A percentile compares a stretch with the other conserved stretches of the same genome.
Evolutionary conservation across 169 alveolate genomes (phyloP).

Genomic region (Plasmodium knowlesi): DNA sequence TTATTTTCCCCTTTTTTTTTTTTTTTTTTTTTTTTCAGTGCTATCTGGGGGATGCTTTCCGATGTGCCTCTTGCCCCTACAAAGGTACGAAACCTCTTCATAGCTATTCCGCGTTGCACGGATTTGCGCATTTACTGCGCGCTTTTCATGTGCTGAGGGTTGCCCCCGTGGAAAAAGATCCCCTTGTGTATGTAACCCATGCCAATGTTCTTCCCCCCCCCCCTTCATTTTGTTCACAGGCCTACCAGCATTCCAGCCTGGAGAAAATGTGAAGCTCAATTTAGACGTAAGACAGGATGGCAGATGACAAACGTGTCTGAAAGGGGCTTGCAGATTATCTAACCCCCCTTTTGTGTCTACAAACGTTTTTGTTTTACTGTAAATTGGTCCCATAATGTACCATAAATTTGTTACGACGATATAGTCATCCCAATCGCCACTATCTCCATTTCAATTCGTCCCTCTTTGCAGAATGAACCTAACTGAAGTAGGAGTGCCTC

Average conservation of each 20-base stretch:
- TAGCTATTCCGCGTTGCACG: background rate
- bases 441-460: background rate
- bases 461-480: background rate
- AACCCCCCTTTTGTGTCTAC: background rate
- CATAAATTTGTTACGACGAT: background rate
- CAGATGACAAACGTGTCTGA: background rate
- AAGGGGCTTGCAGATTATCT: background rate
- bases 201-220: background rate
- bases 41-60: slow-evolving; percentile 67
- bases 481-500: background rate
- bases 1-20: background rate
- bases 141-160: background rate
- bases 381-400: background rate
- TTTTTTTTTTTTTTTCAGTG: slow-evolving; percentile 16
- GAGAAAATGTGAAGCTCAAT: slow-evolving; percentile 71
- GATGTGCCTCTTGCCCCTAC: slow-evolving; percentile 74
- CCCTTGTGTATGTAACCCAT: background rate
- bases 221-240: slow-evolving; percentile 26
- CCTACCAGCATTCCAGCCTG: slow-evolving; percentile 70
- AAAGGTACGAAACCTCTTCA: slow-evolving; percentile 29
- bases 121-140: background rate
- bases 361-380: background rate
- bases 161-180: background rate
- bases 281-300: slow-evolving; percentile 47
- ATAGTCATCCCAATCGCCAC: background rate